These are phyloP conservation scores for Leishmania turanica DNA, from an alignment of 208 protist genomes.

Conservation along the genomic window DNA sequence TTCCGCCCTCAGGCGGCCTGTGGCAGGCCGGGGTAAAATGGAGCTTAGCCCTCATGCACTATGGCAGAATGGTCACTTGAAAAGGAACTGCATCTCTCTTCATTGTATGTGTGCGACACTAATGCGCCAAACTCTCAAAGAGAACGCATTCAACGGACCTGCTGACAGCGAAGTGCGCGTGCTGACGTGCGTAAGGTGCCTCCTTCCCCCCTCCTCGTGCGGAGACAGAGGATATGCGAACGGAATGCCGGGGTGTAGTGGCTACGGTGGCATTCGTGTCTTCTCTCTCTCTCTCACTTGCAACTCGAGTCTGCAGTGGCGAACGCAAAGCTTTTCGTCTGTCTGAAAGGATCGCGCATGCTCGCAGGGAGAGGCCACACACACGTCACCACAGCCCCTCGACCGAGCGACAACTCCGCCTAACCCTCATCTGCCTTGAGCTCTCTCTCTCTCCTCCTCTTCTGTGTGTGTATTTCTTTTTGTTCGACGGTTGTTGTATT, in stretches of 20 bases:
- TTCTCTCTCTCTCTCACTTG: neutral
- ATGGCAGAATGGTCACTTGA: neutral
- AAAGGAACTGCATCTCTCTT: neutral
- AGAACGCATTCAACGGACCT: neutral
- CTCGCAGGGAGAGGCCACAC: neutral
- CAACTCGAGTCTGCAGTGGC: neutral
- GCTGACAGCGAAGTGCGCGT: neutral
- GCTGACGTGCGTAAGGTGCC: neutral
- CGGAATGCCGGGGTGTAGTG: neutral
- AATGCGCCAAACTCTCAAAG: neutral
- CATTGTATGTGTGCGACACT: neutral
- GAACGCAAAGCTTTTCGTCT: neutral
- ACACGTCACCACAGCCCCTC: too few relatives aligned
- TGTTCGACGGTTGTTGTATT: neutral
- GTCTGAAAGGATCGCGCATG: neutral
- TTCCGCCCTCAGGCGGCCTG: neutral
- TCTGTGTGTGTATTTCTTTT: neutral
- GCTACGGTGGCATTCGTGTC: neutral
- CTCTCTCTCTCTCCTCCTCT: neutral
- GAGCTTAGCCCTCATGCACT: neutral
- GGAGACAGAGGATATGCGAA: neutral
- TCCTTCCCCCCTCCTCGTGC: neutral
- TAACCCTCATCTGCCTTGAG: too few relatives aligned
- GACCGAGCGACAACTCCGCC: too few relatives aligned
- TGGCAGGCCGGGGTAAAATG: neutral